Evolutionary conservation across 768 basidiomycete species (phyloP).

Genomic region (Leccinellum albellum): DNA sequence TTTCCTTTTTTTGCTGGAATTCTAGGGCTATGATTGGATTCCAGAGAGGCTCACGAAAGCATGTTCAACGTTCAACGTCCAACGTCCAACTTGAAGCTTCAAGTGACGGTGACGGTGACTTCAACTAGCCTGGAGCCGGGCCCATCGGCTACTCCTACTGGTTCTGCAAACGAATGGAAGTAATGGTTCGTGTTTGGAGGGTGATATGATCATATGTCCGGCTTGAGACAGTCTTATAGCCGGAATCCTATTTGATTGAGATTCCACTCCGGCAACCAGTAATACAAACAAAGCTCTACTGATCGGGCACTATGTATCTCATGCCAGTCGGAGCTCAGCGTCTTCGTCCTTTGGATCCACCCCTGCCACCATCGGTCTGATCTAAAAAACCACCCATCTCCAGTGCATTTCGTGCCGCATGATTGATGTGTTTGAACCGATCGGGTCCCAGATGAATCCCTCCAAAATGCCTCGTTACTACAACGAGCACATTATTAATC

Average conservation of each 20-base stretch:
- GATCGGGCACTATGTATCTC: background rate
- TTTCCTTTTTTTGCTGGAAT: background rate
- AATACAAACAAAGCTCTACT: too few species aligned
- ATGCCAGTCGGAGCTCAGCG: constrained; percentile 7
- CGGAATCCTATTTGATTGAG: too few species aligned
- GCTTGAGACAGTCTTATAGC: too few species aligned
- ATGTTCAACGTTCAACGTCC: too few species aligned
- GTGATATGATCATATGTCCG: too few species aligned
- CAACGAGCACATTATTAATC: constrained; percentile 76
- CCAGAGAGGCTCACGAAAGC: background rate
- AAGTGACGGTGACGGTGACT: too few species aligned
- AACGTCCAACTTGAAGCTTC: too few species aligned
- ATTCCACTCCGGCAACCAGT: too few species aligned
- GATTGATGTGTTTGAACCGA: constrained; percentile 90
- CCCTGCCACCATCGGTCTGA: constrained; percentile 30
- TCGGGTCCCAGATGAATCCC: constrained; percentile 89
- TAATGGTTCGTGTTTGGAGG: too few species aligned
- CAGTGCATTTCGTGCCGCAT: constrained; percentile 88
- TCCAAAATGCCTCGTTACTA: constrained; percentile 93
- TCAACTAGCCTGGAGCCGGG: too few species aligned
- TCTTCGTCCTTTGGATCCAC: constrained; percentile 24
- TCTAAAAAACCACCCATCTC: constrained; percentile 87
- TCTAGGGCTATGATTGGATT: background rate
- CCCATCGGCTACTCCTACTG: too few species aligned
- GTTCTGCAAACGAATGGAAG: too few species aligned